Evolutionary conservation across 305 asterid genomes (phyloP), one percentile per base, ranked within the genome.

Genomic region (Fraxinus velutina): DNA sequence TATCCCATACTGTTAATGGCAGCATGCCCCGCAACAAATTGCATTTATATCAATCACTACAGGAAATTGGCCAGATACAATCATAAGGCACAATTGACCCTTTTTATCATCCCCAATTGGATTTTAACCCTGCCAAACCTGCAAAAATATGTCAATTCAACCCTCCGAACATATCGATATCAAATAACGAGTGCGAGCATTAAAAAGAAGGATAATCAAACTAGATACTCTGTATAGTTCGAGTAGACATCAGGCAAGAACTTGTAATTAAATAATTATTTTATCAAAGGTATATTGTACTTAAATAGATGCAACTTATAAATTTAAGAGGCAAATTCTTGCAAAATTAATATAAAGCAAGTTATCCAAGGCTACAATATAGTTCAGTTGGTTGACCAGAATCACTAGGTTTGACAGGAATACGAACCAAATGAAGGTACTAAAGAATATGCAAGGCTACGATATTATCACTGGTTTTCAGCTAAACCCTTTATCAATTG

Each of bases 1-100:
- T 90, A 92, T 21, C 97, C 97, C 98, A 94, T 91, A 62, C 82
- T 81, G 64, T 81, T 76, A 71, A 84, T 57, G 79, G 79, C 81
- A 52, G 78, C 36, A n/a, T 82, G 86, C 42, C 79, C 62, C 15
- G 74, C 85, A 36, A 86, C 32, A 84, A 79, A 79, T 73, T 86
- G 84, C 93, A 88, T 89, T 80, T 75, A 85, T 79, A 39, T 55
- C 39, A 22, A 36, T 74, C 80, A 70, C 71, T 7, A 77, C 73
- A 77, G 78, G 37, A 73, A n/a, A 89, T 44, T 81, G 27, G 73
- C 5, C 37, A n/a, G 50, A 42, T 21, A 73, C 24, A 76, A 37
- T 34, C 47, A 47, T 55, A 82, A 81, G 64, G 71, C 33, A 71
- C 24, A 10, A 81, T 19, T 52, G 72, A 78, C 76, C 79, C 83